phyloP scores from a whole-genome alignment of 2,329 filamentous ascomycete genomes.

The Drechslerella dactyloides region DNA sequence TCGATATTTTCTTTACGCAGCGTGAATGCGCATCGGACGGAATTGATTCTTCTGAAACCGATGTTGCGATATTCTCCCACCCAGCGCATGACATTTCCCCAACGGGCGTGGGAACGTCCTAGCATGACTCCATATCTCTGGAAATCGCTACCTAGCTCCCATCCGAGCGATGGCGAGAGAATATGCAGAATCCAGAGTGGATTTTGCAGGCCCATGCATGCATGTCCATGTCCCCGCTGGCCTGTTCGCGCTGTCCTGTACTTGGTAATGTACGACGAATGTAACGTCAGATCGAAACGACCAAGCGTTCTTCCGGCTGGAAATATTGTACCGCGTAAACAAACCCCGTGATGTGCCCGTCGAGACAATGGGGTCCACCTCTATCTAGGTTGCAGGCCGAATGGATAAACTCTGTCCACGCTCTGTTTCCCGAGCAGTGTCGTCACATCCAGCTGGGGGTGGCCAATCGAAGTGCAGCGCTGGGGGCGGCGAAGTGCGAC shows the following conservation, averaged over 20 bases:
- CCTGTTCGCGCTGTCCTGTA: too few species aligned
- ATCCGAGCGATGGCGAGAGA: neutral
- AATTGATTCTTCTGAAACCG: too few species aligned
- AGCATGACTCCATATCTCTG: too few species aligned
- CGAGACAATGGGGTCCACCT: neutral
- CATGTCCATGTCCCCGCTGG: too few species aligned
- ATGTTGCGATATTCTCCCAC: too few species aligned
- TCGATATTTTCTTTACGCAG: too few species aligned
- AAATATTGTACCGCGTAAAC: conserved; percentile 12
- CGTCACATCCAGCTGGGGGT: conserved; percentile 40
- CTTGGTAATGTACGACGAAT: conserved; percentile 6
- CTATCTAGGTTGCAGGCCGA: neutral
- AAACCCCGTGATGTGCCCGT: conserved; percentile 2
- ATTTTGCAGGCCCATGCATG: conserved; percentile 2
- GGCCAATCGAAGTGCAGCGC: conserved; percentile 30
- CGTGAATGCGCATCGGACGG: too few species aligned
- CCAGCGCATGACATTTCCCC: too few species aligned
- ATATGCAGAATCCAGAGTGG: conserved; percentile 15
- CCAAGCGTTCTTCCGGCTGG: conserved; percentile 12
- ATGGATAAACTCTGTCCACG: conserved; percentile 14
- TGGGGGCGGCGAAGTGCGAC: too few species aligned
- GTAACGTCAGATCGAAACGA: conserved; percentile 16
- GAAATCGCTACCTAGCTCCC: too few species aligned
- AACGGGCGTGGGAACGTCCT: too few species aligned
- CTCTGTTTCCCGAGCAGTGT: conserved; percentile 18